phyloP scores from a whole-genome alignment of 108 stramenopile genomes.

The Nitzschia inconspicua region DNA sequence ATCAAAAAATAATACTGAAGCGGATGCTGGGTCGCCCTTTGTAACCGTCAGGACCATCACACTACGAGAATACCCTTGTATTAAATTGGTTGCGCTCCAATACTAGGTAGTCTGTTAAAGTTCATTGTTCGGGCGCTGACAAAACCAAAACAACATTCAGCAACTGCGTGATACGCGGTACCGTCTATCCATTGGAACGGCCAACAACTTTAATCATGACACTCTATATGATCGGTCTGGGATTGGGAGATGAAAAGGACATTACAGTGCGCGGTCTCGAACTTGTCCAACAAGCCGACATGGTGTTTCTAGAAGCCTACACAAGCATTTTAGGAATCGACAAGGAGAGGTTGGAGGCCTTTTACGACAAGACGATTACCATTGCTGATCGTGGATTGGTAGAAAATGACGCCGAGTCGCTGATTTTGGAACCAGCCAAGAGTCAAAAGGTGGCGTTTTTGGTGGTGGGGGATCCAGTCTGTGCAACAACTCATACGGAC shows the following conservation, averaged over 20 bases:
- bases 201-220: too few relatives aligned
- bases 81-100: too few relatives aligned
- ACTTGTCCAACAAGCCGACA: slow-evolving; percentile 79
- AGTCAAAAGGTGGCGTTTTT: slow-evolving; percentile 88
- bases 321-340: slow-evolving; percentile 90
- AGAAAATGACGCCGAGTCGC: slow-evolving; percentile 92
- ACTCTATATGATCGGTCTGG: slow-evolving; percentile 96
- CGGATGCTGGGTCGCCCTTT: too few relatives aligned
- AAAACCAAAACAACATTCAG: too few relatives aligned
- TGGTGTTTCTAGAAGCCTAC: slow-evolving; percentile 96
- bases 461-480: slow-evolving; percentile 98
- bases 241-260: slow-evolving; percentile 97
- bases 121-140: too few relatives aligned
- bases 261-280: slow-evolving; percentile 97
- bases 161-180: too few relatives aligned
- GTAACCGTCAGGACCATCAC: too few relatives aligned
- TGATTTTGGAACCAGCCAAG: slow-evolving; percentile 79
- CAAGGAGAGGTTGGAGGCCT: slow-evolving; percentile 80
- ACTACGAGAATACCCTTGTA: too few relatives aligned
- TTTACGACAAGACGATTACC: slow-evolving; percentile 85
- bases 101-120: too few relatives aligned
- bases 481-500: slow-evolving; percentile 98
- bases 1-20: too few relatives aligned
- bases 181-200: too few relatives aligned
- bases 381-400: slow-evolving; percentile 94